Evolutionary conservation across 306 rosid species (phyloP).

Genomic region (Datisca glomerata): DNA sequence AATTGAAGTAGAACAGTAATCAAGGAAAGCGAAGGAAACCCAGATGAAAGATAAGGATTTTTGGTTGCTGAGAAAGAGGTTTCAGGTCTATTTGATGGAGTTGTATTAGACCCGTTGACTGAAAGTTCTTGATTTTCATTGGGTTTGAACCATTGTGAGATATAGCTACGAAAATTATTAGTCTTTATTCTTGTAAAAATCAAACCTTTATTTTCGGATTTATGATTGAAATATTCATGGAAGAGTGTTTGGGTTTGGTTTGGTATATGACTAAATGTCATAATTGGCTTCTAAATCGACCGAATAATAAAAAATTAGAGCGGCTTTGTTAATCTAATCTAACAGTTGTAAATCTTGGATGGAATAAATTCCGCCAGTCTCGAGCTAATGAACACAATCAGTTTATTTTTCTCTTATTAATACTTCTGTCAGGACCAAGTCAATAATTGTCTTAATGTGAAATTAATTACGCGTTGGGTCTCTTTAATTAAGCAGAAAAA

Average conservation of each 20-base stretch:
- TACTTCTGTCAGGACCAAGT: no score
- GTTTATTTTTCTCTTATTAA: no score
- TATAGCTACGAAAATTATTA: neutral
- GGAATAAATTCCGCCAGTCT: no score
- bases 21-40: constrained; percentile 1
- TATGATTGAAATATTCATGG: no score
- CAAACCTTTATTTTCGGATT: neutral
- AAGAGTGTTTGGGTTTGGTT: neutral
- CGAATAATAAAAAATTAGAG: neutral
- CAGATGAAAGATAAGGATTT: constrained; percentile 6
- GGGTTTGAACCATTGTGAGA: neutral
- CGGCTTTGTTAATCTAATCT: no score
- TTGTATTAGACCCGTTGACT: constrained; percentile 2
- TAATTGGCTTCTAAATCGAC: no score
- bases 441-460: no score
- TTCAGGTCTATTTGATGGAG: neutral
- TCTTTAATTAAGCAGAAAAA: no score
- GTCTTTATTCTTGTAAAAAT: neutral
- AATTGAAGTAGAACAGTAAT: constrained; percentile 2
- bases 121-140: neutral
- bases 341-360: no score
- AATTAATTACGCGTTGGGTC: no score
- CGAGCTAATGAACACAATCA: no score
- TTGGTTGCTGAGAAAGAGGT: neutral
- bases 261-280: neutral